A percentile compares a stretch with the other conserved stretches of the same genome.
These are phyloP conservation scores for Uronychia setigera DNA, from an alignment of 73 alveolate genomes.

Conservation along the genomic window DNA sequence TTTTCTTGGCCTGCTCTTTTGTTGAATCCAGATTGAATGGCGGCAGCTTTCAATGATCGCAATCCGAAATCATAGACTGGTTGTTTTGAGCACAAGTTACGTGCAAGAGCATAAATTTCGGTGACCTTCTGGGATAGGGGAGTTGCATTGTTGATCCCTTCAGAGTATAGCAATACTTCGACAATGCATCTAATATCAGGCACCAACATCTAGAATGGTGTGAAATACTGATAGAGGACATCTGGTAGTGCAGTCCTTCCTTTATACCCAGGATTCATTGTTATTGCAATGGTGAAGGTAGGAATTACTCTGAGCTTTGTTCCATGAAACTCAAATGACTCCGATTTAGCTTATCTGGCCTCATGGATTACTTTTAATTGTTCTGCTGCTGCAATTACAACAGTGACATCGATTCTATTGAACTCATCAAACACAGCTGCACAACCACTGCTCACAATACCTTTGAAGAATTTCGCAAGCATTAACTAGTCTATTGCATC, in stretches of 20 bases:
- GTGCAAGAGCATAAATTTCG: conserved; percentile 48
- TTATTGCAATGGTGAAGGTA: conserved; percentile 89
- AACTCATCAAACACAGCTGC: conserved; percentile 99
- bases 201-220: conserved; percentile 95
- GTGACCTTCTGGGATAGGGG: conserved; percentile 66
- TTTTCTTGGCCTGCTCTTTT: too few species aligned
- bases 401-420: conserved; percentile 96
- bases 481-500: conserved; percentile 96
- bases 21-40: too few species aligned
- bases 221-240: conserved; percentile 79
- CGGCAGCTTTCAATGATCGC: conserved; percentile 73
- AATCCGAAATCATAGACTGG: conserved; percentile 69
- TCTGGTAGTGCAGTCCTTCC: conserved; percentile 98
- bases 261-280: conserved; percentile 97
- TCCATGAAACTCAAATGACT: conserved; percentile 78
- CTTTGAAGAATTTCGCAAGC: conserved; percentile 96
- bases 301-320: conserved; percentile 78
- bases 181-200: conserved; percentile 77
- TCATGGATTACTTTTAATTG: conserved; percentile 89
- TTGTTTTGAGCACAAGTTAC: conserved; percentile 63
- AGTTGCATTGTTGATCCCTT: conserved; percentile 66
- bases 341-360: conserved; percentile 89
- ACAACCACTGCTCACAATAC: conserved; percentile 97
- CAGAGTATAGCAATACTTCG: conserved; percentile 65
- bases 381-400: conserved; percentile 83